Conservation (phyloP, 1,284 basidiomycete species). For the Cutaneotrichosporon spelunceum region DNA sequence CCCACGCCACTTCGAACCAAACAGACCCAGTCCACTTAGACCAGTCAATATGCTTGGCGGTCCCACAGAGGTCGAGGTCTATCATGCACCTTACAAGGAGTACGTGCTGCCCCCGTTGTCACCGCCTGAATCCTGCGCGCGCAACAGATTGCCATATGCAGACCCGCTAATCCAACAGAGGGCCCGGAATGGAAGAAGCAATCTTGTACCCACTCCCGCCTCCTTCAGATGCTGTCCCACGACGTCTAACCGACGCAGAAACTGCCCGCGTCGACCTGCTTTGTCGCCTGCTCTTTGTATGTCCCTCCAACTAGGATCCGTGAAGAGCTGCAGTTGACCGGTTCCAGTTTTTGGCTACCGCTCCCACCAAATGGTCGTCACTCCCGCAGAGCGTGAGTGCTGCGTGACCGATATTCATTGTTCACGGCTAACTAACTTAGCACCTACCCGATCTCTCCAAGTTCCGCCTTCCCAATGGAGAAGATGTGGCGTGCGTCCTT, state of each 20-base stretch:
- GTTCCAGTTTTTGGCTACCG: slow-evolving; percentile 71
- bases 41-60: slow-evolving; percentile 21
- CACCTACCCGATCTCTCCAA: slow-evolving; percentile 68
- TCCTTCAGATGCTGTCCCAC: slow-evolving; percentile 26
- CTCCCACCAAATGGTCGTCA: slow-evolving; percentile 50
- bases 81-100: slow-evolving; percentile 31
- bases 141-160: slow-evolving; percentile 6
- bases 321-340: slow-evolving; percentile 12
- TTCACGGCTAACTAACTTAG: slow-evolving; percentile 29
- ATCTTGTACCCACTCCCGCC: slow-evolving; percentile 28
- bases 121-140: not conserved
- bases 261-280: slow-evolving; percentile 39
- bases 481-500: slow-evolving; percentile 81
- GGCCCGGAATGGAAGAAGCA: slow-evolving; percentile 26
- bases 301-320: slow-evolving; percentile 14
- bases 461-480: slow-evolving; percentile 76
- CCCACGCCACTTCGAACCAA: not conserved
- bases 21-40: not conserved
- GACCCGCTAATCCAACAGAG: slow-evolving; percentile 16
- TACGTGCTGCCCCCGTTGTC: slow-evolving; percentile 8
- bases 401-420: slow-evolving; percentile 14
- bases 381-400: slow-evolving; percentile 17
- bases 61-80: slow-evolving; percentile 27
- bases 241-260: slow-evolving; percentile 35
- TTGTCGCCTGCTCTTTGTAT: slow-evolving; percentile 48